Evolutionary conservation across 257 asterid genomes (phyloP), one percentile per base, ranked within the genome.

Genomic region (Solanum tarapatanum): DNA sequence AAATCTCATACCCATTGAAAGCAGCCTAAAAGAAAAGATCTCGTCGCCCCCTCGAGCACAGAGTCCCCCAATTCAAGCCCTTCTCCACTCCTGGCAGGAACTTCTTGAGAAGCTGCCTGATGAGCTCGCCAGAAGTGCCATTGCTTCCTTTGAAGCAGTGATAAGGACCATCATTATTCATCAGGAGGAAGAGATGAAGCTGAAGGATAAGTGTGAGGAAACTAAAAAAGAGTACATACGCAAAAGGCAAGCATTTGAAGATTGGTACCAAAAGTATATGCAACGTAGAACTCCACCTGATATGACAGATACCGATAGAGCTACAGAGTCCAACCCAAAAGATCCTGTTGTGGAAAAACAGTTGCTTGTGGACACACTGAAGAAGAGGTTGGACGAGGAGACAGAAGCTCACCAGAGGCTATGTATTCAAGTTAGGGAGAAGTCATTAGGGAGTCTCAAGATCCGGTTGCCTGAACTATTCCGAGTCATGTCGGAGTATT

Each of bases 81-180:
- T 97, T 60, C 98, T 97, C 90, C 94, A 89, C 12, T 83, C 93
- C 48, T 97, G 99, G 99, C 94, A 93, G 7, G 99, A 97, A 87
- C 90, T 87, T 60, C 98, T 95, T 11, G 98, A 93, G 93, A 97
- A 96, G 94, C 98, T 97, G 83, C 99, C 99, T 0, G 98, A 95
- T 14, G 99, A 95, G 86, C 92, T 94, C 35, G 96, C 98, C 17
- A 97, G 92, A 86, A 89, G 93, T n/a, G 97, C 98, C 12, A 97
- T 95, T n/a, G 74, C 86, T 5, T 94, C 99, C 33, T 97, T 97
- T 48, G 94, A 94, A 11, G 98, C 98, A 0, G 98, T 95, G 88
- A 94, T 97, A 84, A 93, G 94, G 90, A 90, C 99, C 60, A 95
- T 97, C 70, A 87, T 93, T 82, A 43, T 91, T 70, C 98, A 97